Evolutionary conservation across 2,329 filamentous ascomycete species (phyloP), one percentile per base, ranked within the genome.

Genomic region (Colletotrichum tanaceti): DNA sequence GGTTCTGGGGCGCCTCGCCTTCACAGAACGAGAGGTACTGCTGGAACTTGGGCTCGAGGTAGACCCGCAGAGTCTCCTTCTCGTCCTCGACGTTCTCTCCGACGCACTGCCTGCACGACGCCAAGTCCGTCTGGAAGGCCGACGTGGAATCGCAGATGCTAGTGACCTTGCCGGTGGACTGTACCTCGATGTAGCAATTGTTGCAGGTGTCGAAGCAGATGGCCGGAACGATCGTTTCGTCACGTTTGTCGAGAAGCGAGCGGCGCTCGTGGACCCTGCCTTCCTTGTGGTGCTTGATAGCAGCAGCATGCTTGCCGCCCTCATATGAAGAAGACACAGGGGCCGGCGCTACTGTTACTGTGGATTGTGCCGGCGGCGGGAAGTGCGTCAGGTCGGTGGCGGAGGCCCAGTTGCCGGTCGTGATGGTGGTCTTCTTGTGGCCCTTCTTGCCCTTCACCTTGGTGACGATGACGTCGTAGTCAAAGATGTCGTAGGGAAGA

Each of bases 401-500:
- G 0, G 86, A 84, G 2, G 73, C 80, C 83, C 85, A 89, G 73
- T 88, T 84, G 2, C 87, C 87, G 0, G 86, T 89, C 0, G 81
- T 82, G 58, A 83, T 78, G 1, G 85, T 87, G 0, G 77, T 82
- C 11, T 76, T 73, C 14, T 75, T 73, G n/a, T 75, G 75, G 2
- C 79, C 74, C 11, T 77, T 75, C 2, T 68, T 68, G 32, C 79
- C 79, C 35, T 78, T 72, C 7, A 80, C 63, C 2, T 78, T 74
- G 63, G 78, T 78, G 5, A 80, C 73, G 13, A 82, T 73, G 1
- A 79, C 72, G 5, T 84, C 73, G 28, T 82, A 77, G 22, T 83
- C 81, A 69, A 91, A 92, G 20, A 92, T 89, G 49, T 85, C 85
- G 67, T 87, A 90, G 58, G 82, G 85, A 18, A 92, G 79, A 5